phyloP scores from a whole-genome alignment of 495 filamentous ascomycete species.

The Rhizodiscina lignyota region DNA sequence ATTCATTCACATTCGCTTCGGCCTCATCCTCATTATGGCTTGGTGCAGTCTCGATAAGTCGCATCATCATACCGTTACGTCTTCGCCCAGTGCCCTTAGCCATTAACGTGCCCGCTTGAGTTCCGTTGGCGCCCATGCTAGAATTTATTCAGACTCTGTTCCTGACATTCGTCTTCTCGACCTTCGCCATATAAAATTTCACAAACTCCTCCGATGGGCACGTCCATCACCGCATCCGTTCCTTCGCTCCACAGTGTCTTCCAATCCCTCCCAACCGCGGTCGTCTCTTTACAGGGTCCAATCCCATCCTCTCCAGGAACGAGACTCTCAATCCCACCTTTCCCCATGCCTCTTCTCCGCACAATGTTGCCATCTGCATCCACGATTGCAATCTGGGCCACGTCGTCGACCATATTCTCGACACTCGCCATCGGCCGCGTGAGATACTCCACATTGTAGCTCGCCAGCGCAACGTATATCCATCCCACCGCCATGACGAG shows the following conservation, averaged over 20 bases:
- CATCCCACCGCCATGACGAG: slow-evolving; percentile 79
- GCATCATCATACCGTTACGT: too few species aligned
- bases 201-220: slow-evolving; percentile 91
- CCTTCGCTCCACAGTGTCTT: slow-evolving; percentile 70
- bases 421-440: slow-evolving; percentile 66
- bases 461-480: slow-evolving; percentile 84
- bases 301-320: slow-evolving; percentile 7
- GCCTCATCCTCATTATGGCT: too few species aligned
- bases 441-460: slow-evolving; percentile 77
- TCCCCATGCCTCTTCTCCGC: slow-evolving; percentile 28
- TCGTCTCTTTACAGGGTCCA: slow-evolving; percentile 1
- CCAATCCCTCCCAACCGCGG: slow-evolving; percentile 41
- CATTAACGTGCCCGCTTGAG: too few species aligned
- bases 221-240: slow-evolving; percentile 95
- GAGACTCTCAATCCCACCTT: slow-evolving; percentile 1
- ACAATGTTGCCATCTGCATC: slow-evolving; percentile 48
- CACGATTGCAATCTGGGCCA: slow-evolving; percentile 68
- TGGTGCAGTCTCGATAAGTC: too few species aligned
- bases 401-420: slow-evolving; percentile 86
- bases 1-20: too few species aligned
- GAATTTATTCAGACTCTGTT: too few species aligned
- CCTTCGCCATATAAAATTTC: slow-evolving; percentile 63
- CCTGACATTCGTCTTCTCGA: slow-evolving; percentile 23
- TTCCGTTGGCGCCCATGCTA: too few species aligned
- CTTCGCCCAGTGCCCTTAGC: too few species aligned